These are phyloP conservation scores for Podila epicladia DNA, from an alignment of 192 early-diverging fungal species.

Conservation along the genomic window DNA sequence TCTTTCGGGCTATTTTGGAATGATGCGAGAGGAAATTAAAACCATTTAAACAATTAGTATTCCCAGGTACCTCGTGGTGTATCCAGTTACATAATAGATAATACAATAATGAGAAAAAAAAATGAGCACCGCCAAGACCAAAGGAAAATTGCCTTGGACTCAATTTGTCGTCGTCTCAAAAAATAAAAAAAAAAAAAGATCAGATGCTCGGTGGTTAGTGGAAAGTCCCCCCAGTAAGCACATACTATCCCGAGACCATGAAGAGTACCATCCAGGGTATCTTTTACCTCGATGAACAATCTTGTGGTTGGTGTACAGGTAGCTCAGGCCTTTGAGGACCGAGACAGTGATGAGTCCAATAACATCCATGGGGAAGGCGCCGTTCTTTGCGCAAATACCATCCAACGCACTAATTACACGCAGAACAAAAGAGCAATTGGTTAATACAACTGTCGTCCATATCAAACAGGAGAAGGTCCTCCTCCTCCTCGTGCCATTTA, in stretches of 20 bases:
- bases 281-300: conserved; percentile 93
- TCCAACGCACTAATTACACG: conserved; percentile 76
- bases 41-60: too few relatives aligned
- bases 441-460: neutral
- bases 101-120: conserved; percentile 3
- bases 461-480: too few relatives aligned
- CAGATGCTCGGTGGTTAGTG: neutral
- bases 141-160: neutral
- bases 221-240: neutral
- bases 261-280: neutral
- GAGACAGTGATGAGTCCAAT: conserved; percentile 86
- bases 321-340: conserved; percentile 80
- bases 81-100: neutral
- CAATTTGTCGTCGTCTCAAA: neutral
- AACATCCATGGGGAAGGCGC: conserved; percentile 89
- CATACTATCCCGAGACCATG: neutral
- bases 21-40: neutral
- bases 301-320: conserved; percentile 88
- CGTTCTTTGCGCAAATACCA: conserved; percentile 90
- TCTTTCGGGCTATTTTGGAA: conserved; percentile 69
- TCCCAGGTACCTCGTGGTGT: too few relatives aligned
- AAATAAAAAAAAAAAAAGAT: too few relatives aligned
- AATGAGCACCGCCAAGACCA: neutral
- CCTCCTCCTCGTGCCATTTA: too few relatives aligned
- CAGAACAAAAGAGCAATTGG: neutral